These are phyloP conservation scores for Debaryomycetaceae sp. DNA, from an alignment of 1,139 yeast species.

Conservation along the genomic window DNA sequence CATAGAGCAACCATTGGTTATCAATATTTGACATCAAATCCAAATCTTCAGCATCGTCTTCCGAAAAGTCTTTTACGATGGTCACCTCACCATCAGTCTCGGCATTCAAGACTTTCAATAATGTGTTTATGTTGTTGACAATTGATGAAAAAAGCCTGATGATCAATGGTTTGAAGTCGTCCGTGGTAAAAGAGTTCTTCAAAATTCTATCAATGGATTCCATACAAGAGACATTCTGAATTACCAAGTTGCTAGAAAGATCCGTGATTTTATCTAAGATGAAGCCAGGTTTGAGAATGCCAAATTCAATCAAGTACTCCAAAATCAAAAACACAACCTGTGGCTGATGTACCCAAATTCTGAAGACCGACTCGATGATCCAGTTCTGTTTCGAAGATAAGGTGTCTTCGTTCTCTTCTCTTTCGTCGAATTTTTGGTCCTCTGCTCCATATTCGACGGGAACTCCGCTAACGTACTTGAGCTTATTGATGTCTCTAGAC, in stretches of 20 bases:
- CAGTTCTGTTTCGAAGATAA: slow-evolving; percentile 29
- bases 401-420: slow-evolving; percentile 38
- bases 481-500: slow-evolving; percentile 49
- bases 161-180: slow-evolving; percentile 20
- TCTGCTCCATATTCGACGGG: slow-evolving; percentile 27
- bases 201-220: slow-evolving; percentile 42
- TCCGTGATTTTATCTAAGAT: slow-evolving; percentile 44
- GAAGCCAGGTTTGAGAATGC: slow-evolving; percentile 39
- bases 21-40: slow-evolving; percentile 27
- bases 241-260: slow-evolving; percentile 28
- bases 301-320: slow-evolving; percentile 57
- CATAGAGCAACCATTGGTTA: slow-evolving; percentile 42
- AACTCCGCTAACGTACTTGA: slow-evolving; percentile 42
- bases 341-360: slow-evolving; percentile 80
- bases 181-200: slow-evolving; percentile 13
- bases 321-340: slow-evolving; percentile 74
- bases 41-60: slow-evolving; percentile 20
- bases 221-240: slow-evolving; percentile 45
- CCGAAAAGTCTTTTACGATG: slow-evolving; percentile 24
- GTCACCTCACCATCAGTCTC: slow-evolving; percentile 19
- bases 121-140: slow-evolving; percentile 32
- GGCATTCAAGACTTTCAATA: slow-evolving; percentile 20
- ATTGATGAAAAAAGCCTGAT: slow-evolving; percentile 35
- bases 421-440: slow-evolving; percentile 33
- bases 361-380: slow-evolving; percentile 63